Conservation (phyloP, 805 yeast species). For the Kodamaea nitidulidarum region DNA sequence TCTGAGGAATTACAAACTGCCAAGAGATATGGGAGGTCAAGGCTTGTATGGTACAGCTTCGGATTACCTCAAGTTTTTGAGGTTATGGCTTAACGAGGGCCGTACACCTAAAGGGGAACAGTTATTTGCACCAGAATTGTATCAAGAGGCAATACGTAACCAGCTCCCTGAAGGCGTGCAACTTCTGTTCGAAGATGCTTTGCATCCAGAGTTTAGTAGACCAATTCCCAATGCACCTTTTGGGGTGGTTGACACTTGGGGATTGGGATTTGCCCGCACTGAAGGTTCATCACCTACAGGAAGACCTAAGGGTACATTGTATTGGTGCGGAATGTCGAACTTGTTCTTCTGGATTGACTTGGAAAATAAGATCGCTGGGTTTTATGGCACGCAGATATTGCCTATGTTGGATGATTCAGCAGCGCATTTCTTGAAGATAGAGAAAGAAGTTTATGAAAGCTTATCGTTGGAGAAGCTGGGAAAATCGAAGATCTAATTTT, state of each 20-base stretch:
- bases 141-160: conserved; percentile 3
- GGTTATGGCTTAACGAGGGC: conserved; percentile 40
- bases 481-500: neutral
- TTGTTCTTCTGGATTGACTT: conserved; percentile 39
- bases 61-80: conserved; percentile 36
- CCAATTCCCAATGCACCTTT: conserved; percentile 7
- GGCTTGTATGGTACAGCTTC: conserved; percentile 36
- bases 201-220: neutral
- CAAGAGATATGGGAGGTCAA: conserved; percentile 41
- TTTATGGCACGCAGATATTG: conserved; percentile 37
- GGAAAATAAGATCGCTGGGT: conserved; percentile 34
- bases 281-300: conserved; percentile 26
- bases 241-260: conserved; percentile 7
- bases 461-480: neutral
- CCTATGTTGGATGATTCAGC: conserved; percentile 28
- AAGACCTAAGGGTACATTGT: conserved; percentile 30
- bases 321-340: conserved; percentile 41
- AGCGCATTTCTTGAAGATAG: conserved; percentile 20
- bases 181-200: conserved; percentile 1
- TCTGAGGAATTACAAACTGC: conserved; percentile 2
- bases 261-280: conserved; percentile 11
- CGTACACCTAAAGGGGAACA: conserved; percentile 31
- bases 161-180: conserved; percentile 5
- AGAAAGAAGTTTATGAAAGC: conserved; percentile 22
- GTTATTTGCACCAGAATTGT: conserved; percentile 3